Base-by-base conservation (phyloP, 2,329 filamentous ascomycete species). In the Trichoderma hamatum region DNA sequence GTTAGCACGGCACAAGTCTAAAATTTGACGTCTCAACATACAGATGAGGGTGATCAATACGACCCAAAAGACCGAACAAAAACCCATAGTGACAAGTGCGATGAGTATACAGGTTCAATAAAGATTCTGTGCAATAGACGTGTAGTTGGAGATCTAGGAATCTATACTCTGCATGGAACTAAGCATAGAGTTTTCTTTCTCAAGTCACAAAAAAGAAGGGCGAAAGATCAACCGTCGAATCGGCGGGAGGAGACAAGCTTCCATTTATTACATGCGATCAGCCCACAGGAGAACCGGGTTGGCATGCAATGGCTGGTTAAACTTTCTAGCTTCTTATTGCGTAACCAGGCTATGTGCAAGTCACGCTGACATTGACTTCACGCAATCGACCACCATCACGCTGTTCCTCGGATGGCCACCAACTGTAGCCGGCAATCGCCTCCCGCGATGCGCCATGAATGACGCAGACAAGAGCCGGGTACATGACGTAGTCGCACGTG, bases 1-100 rank as follows among this genome's bases (percentile, higher is more conserved):
- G 77, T 66, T 51, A 66, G 63, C 16, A 51, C n/a, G 11, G 54
- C 21, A 26, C n/a, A 49, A 24, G 49, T 21, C 51, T 56, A 28
- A 5, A 28, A 19, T 9, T 28, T 6, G n/a, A 30, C 24, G 26
- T n/a, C 43, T 30, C 32, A 32, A 77, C 84, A 70, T 77, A 88
- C 85, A 82, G 72, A 87, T 72, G 68, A 88, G 78, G 72, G 85
- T 87, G 75, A 87, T 81, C 69, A 88, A 73, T 56, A 86, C 77
- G 70, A 87, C 73, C 32, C 86, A 75, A 59, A 88, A 75, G 30
- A 83, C 82, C 19, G 84, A 84, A 43, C 76, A 78, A 70, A 77
- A 83, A 72, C 83, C 82, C 85, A 87, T 88, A 63, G 73, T 82
- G 75, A 67, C 74, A 71, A 71, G 72, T 71, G 68, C 26, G 49